Conservation (phyloP, 441 rosid genomes). For the Gossypium davidsonii region DNA sequence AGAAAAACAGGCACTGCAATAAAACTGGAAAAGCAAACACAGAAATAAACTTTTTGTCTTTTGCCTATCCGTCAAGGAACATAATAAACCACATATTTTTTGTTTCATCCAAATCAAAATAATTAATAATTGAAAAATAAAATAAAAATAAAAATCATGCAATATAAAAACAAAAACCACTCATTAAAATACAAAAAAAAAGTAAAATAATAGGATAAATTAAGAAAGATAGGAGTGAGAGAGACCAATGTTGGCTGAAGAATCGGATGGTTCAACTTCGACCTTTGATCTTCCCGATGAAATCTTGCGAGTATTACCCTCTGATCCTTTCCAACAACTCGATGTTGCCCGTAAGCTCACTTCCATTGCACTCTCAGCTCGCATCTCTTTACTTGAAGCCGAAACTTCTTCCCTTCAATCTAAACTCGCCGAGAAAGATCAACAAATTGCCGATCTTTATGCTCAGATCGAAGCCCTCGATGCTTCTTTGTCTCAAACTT, state of each 20-base stretch:
- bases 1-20: too few species aligned
- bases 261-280: conserved; percentile 29
- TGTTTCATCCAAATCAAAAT: too few species aligned
- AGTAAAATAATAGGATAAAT: too few species aligned
- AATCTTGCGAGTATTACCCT: conserved; percentile 51
- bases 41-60: too few species aligned
- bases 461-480: conserved; percentile 57
- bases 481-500: conserved; percentile 48
- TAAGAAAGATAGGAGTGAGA: too few species aligned
- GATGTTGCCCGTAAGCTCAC: conserved; percentile 95
- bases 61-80: too few species aligned
- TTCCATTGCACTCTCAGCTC: conserved; percentile 82
- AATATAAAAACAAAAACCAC: too few species aligned
- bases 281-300: conserved; percentile 73
- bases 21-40: too few species aligned
- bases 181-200: too few species aligned
- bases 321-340: conserved; percentile 86
- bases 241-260: conserved; percentile 28
- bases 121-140: too few species aligned
- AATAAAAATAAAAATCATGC: too few species aligned
- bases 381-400: conserved; percentile 75
- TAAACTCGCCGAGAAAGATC: conserved; percentile 53
- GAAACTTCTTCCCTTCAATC: conserved; percentile 52
- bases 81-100: too few species aligned
- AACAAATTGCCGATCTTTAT: conserved; percentile 50